Percentiles rank a stretch among this genome's conserved stretches.
Conservation (phyloP, 345 rosid species). For the Toxicodendron radicans region DNA sequence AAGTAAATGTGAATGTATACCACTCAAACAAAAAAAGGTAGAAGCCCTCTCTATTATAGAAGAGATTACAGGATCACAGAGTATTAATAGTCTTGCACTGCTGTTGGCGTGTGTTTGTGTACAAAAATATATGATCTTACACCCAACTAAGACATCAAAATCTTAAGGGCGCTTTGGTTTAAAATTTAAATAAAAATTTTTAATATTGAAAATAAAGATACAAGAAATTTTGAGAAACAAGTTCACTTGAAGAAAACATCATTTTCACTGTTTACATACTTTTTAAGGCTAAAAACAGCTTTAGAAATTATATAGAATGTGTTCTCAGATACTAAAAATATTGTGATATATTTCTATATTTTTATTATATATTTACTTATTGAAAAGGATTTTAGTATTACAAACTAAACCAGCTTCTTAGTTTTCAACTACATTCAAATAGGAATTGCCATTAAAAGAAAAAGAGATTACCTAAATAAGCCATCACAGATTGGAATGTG, state of each 20-base stretch:
- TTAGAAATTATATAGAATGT: no score
- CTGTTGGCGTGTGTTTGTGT: background rate
- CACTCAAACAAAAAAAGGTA: background rate
- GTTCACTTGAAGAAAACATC: no score
- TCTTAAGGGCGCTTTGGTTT: no score
- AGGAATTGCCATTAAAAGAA: background rate
- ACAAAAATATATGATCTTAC: background rate
- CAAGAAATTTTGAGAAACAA: no score
- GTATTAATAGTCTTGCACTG: background rate
- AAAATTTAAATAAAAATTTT: no score
- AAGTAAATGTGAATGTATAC: background rate
- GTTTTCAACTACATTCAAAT: background rate
- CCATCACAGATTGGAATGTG: constrained; percentile 78
- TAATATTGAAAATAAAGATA: no score
- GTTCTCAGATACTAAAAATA: no score
- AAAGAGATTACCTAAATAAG: constrained; percentile 63
- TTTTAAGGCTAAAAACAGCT: no score
- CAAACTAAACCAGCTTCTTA: background rate
- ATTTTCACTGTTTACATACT: no score
- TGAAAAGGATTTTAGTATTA: no score
- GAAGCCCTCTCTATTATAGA: background rate
- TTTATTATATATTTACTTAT: no score
- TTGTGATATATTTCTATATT: no score
- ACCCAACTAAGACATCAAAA: background rate
- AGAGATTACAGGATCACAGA: background rate